phyloP scores from a whole-genome alignment of 768 basidiomycete species.

The Tricholoma matsutake region DNA sequence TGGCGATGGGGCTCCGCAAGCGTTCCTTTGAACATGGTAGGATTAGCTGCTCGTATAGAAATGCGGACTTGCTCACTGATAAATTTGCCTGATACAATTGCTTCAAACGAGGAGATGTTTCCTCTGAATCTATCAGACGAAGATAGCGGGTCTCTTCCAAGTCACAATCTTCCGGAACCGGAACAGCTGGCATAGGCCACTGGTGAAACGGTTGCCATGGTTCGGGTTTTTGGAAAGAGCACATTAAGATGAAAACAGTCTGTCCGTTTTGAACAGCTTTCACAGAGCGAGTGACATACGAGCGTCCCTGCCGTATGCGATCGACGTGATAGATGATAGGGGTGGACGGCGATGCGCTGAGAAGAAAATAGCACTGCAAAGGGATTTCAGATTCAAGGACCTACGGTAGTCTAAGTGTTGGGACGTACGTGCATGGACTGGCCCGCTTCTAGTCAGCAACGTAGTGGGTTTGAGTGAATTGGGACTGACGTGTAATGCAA shows the following conservation, averaged over 20 bases:
- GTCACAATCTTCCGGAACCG: slow-evolving; percentile 62
- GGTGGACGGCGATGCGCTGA: slow-evolving; percentile 66
- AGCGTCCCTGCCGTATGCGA: slow-evolving; percentile 67
- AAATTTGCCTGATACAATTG: slow-evolving; percentile 31
- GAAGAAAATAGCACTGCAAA: slow-evolving; percentile 75
- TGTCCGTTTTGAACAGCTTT: slow-evolving; percentile 54
- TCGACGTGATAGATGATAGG: slow-evolving; percentile 82
- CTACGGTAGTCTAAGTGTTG: neutral
- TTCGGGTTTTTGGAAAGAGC: slow-evolving; percentile 82
- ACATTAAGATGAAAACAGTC: slow-evolving; percentile 58
- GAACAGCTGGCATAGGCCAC: slow-evolving; percentile 60
- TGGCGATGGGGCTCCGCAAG: slow-evolving; percentile 61
- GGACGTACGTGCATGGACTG: slow-evolving; percentile 69
- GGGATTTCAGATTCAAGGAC: neutral
- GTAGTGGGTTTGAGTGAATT: neutral
- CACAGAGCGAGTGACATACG: slow-evolving; percentile 66
- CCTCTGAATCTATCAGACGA: slow-evolving; percentile 31
- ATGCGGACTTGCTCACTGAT: slow-evolving; percentile 18
- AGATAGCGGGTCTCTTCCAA: slow-evolving; percentile 46
- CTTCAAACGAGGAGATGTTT: slow-evolving; percentile 30
- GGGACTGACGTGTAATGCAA: slow-evolving; percentile 64
- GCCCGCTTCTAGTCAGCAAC: slow-evolving; percentile 2
- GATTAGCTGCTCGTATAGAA: neutral
- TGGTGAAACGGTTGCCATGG: slow-evolving; percentile 69
- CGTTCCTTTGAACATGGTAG: slow-evolving; percentile 50